Conservation (phyloP, 768 basidiomycete genomes). For the Neoboletus magnificus region DNA sequence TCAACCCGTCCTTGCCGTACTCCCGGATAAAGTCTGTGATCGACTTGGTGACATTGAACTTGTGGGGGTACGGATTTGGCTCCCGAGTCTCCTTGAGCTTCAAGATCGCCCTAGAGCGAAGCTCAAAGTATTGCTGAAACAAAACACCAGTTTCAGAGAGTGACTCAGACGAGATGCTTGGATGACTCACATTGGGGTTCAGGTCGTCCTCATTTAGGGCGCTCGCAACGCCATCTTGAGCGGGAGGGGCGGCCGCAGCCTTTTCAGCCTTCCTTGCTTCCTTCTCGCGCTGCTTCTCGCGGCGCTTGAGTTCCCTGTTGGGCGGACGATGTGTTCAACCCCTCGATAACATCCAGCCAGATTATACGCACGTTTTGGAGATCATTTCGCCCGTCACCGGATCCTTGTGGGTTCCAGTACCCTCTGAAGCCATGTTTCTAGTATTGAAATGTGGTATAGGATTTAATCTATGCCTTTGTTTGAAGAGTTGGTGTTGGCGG, state of each 20-base stretch:
- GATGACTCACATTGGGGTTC: conserved; percentile 75
- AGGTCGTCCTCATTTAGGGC: conserved; percentile 73
- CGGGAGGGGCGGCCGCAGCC: conserved; percentile 46
- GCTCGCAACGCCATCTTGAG: conserved; percentile 39
- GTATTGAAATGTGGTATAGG: conserved; percentile 1
- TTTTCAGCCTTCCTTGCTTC: conserved; percentile 77
- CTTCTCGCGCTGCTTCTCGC: conserved; percentile 76
- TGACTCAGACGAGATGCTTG: neutral
- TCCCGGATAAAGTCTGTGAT: conserved; percentile 68
- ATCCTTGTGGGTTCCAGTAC: conserved; percentile 52
- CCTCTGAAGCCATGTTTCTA: conserved; percentile 40
- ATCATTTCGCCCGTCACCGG: conserved; percentile 94
- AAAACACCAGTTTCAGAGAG: neutral
- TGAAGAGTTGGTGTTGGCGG: conserved; percentile 1
- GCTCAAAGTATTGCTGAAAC: conserved; percentile 93
- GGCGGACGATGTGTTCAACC: conserved; percentile 26
- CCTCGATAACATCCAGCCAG: conserved; percentile 11
- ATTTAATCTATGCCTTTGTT: neutral
- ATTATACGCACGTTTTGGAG: conserved; percentile 78
- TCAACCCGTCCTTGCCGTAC: conserved; percentile 72
- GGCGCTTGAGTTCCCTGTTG: conserved; percentile 87
- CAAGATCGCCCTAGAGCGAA: conserved; percentile 85
- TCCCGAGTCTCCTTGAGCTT: conserved; percentile 78
- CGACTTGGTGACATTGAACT: conserved; percentile 86
- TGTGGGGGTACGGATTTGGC: conserved; percentile 98